Conservation (phyloP, 1,284 basidiomycete genomes). For the Thelephora terrestris region DNA sequence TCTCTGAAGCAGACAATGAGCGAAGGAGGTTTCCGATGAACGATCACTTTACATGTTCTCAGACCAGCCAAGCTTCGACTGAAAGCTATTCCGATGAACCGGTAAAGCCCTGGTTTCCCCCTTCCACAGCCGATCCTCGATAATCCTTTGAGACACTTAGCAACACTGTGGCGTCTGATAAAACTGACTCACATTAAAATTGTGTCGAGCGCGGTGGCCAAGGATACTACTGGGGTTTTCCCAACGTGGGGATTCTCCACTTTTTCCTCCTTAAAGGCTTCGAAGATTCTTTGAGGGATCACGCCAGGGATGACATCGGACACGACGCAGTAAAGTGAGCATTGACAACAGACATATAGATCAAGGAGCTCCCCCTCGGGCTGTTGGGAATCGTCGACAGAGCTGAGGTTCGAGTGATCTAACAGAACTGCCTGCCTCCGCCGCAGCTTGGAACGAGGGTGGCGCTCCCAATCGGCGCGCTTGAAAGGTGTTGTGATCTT, state of each 20-base stretch:
- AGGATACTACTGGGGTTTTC: conserved; percentile 37
- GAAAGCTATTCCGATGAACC: conserved; percentile 44
- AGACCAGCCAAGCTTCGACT: conserved; percentile 59
- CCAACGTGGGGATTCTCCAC: conserved; percentile 28
- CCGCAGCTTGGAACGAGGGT: conserved; percentile 2
- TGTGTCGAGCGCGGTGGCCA: conserved; percentile 53
- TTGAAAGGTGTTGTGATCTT: conserved; percentile 54
- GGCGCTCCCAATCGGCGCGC: conserved; percentile 45
- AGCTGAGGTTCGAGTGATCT: neutral
- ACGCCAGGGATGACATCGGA: conserved; percentile 64
- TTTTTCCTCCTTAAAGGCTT: conserved; percentile 33
- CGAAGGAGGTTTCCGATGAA: neutral
- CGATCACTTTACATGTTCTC: conserved; percentile 37
- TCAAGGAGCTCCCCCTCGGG: conserved; percentile 56
- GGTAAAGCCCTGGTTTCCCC: conserved; percentile 51
- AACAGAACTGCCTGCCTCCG: neutral
- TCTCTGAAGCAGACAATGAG: conserved; percentile 21
- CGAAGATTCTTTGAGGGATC: conserved; percentile 43
- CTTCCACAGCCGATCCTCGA: conserved; percentile 66
- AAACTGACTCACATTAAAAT: conserved; percentile 44
- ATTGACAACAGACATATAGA: conserved; percentile 75
- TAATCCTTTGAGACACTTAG: conserved; percentile 33
- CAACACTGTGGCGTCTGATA: neutral
- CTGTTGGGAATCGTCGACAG: conserved; percentile 12
- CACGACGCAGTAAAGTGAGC: conserved; percentile 58